These are phyloP conservation scores for Rosa chinensis DNA, from an alignment of 306 rosid genomes.

Conservation along the genomic window DNA sequence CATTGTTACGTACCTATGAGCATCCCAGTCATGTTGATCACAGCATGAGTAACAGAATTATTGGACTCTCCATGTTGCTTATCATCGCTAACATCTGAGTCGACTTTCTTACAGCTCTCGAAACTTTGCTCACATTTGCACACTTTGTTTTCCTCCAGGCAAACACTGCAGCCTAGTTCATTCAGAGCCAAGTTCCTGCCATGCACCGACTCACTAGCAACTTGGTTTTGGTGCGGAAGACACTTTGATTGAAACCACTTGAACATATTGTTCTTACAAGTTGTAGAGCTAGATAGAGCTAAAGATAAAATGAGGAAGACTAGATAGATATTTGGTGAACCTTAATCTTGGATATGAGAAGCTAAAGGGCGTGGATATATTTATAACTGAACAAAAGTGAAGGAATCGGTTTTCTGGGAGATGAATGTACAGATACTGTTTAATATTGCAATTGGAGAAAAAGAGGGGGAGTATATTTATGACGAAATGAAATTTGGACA, in stretches of 20 bases:
- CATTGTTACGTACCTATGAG: conserved; percentile 59
- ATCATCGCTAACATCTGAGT: conserved; percentile 8
- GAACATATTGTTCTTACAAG: conserved; percentile 26
- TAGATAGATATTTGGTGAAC: conserved; percentile 8
- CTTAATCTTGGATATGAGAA: background rate
- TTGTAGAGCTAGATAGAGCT: background rate
- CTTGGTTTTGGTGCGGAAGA: conserved; percentile 29
- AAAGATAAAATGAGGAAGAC: background rate
- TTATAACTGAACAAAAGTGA: background rate
- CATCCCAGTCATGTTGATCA: conserved; percentile 81
- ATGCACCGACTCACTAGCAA: conserved; percentile 27
- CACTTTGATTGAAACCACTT: conserved; percentile 26
- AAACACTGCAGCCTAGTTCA: conserved; percentile 31
- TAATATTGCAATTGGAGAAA: background rate
- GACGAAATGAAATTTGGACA: background rate
- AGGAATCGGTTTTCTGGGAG: background rate
- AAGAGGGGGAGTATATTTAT: background rate
- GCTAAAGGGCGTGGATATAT: background rate
- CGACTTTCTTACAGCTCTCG: conserved; percentile 11
- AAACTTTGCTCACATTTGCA: conserved; percentile 36
- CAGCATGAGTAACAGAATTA: conserved; percentile 57
- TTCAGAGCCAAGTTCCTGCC: conserved; percentile 28
- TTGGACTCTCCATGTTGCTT: conserved; percentile 36
- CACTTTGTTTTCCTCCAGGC: conserved; percentile 47
- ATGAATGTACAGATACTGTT: background rate